Base-by-base conservation (phyloP, 1,139 yeast species). In the Pichia norvegensis region DNA sequence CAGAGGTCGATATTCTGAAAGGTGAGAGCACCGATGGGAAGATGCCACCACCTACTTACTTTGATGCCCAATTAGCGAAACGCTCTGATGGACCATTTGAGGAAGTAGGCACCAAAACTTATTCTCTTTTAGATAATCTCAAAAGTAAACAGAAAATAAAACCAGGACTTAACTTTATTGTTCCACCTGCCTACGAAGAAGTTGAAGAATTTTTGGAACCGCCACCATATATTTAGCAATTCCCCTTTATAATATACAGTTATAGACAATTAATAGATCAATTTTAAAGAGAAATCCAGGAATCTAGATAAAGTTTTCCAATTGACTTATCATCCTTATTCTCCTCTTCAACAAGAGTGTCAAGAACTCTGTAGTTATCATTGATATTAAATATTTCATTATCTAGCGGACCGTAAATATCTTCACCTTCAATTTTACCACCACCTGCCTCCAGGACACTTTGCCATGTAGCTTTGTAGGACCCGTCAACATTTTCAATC, bases 361-460 rank as follows among this genome's bases (percentile, higher is more conserved):
- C 56, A 33, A 60, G 41, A 33, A 61, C 61, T 42, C 63, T 54
- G 48, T 62, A 61, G 37, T 50, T 54, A 48, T 63, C 66, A 36
- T 53, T 49, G 17, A 63, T 55, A 42, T 53, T 57, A 44, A 59
- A 63, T 2, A 55, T 50, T 41, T 54, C 52, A 36, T 55, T 51
- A 39, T 58, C 47, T 23, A 58, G 56, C 10, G 57, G 56, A 10
- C 55, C 58, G 44, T 52, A 55, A 4, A 51, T 43, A 38, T 61
- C 62, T 25, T 55, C 60, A 17, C 60, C 64, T 37, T 50, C 51
- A 17, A 53, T 35, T 38, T 52, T 53, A 50, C 81, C 84, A 44
- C 75, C 78, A 2, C 83, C 83, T 4, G 79, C 78, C 54, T 77
- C 84, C 38, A 78, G 59, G 1, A 81, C 76, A 56, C 84, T 76